phyloP scores from a whole-genome alignment of 2,329 filamentous ascomycete species.

The Pseudopyrenochaeta lycopersici region DNA sequence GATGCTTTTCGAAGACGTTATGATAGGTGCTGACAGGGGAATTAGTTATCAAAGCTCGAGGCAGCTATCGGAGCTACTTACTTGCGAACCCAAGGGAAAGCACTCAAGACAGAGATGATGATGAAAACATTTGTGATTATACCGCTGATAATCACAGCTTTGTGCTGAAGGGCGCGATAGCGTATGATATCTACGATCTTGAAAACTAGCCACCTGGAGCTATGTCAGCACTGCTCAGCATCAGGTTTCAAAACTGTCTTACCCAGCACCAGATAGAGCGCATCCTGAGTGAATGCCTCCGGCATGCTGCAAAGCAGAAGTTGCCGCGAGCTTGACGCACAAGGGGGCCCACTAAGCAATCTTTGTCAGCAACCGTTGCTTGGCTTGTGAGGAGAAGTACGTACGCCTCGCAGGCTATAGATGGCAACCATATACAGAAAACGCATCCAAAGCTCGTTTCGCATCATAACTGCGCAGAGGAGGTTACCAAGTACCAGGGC shows the following conservation, averaged over 20 bases:
- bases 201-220: slow-evolving; percentile 42
- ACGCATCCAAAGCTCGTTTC: slow-evolving; percentile 45
- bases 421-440: slow-evolving; percentile 44
- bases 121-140: slow-evolving; percentile 47
- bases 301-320: slow-evolving; percentile 44
- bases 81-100: slow-evolving; percentile 49
- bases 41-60: slow-evolving; percentile 19
- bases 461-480: slow-evolving; percentile 40
- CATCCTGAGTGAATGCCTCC: slow-evolving; percentile 49
- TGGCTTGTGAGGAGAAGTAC: slow-evolving; percentile 2
- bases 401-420: slow-evolving; percentile 38
- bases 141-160: slow-evolving; percentile 41
- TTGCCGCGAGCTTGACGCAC: slow-evolving; percentile 39
- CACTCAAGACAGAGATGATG: slow-evolving; percentile 46
- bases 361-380: slow-evolving; percentile 8
- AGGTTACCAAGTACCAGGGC: slow-evolving; percentile 46
- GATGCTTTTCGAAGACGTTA: slow-evolving; percentile 47
- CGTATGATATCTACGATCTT: slow-evolving; percentile 47
- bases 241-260: slow-evolving; percentile 8
- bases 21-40: slow-evolving; percentile 37
- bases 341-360: slow-evolving; percentile 42
- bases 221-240: slow-evolving; percentile 11
- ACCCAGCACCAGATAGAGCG: slow-evolving; percentile 45
- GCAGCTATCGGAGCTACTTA: slow-evolving; percentile 20
- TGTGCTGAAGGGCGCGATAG: slow-evolving; percentile 43